Evolutionary conservation across 2,329 filamentous ascomycete genomes (phyloP).

Genomic region (Talaromyces verruculosus): DNA sequence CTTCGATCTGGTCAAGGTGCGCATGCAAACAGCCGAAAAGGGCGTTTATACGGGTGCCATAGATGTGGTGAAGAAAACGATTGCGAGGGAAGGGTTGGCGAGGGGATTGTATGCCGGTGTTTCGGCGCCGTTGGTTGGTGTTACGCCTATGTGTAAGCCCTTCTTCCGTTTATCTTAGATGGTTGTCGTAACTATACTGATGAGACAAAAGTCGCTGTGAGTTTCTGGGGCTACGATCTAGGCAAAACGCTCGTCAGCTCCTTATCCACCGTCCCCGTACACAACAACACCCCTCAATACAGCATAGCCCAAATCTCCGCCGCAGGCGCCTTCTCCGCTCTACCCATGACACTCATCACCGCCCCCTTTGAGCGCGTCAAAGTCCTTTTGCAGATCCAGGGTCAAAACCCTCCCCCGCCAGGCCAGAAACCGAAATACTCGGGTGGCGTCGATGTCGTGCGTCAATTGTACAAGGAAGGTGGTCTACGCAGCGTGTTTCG

Average conservation of each 20-base stretch:
- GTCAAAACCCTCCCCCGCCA: constrained; percentile 78
- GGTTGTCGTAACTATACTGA: not conserved
- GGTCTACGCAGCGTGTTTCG: constrained; percentile 91
- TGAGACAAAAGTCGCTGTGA: constrained; percentile 57
- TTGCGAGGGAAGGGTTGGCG: constrained; percentile 79
- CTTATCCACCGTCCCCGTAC: constrained; percentile 61
- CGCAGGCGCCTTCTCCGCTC: constrained; percentile 95
- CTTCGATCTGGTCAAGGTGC: constrained; percentile 97
- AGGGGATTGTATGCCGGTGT: constrained; percentile 94
- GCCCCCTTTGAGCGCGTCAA: constrained; percentile 98
- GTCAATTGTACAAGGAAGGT: constrained; percentile 88
- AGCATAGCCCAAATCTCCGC: constrained; percentile 84
- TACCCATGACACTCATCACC: constrained; percentile 98
- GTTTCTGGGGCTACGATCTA: constrained; percentile 85
- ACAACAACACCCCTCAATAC: constrained; percentile 64
- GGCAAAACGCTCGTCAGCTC: constrained; percentile 82
- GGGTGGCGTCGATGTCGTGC: constrained; percentile 84
- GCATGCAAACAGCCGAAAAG: constrained; percentile 90
- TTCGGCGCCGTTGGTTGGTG: constrained; percentile 87
- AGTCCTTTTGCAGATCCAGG: constrained; percentile 96
- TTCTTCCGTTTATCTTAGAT: constrained; percentile 15
- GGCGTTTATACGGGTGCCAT: constrained; percentile 88
- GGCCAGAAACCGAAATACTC: constrained; percentile 92
- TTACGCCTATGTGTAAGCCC: constrained; percentile 97
- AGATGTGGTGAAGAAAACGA: constrained; percentile 85